phyloP scores from a whole-genome alignment of 2,329 filamentous ascomycete genomes.

The Arthrobotrys entomopaga region DNA sequence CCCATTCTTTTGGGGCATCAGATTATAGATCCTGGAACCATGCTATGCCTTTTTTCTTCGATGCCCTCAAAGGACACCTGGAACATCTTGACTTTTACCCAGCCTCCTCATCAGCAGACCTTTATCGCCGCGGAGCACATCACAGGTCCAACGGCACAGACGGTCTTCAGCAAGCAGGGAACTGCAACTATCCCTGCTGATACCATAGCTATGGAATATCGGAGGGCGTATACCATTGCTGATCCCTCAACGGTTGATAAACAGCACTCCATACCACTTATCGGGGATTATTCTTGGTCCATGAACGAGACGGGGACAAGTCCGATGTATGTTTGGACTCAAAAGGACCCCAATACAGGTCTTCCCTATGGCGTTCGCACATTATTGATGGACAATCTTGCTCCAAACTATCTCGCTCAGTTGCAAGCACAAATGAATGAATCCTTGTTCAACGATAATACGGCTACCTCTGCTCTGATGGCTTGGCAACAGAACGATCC shows the following conservation, averaged over 20 bases:
- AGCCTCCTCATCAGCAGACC: slow-evolving; percentile 63
- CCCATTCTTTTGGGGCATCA: slow-evolving; percentile 60
- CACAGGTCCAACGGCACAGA: slow-evolving; percentile 10
- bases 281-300: not conserved
- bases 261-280: not conserved
- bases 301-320: slow-evolving; percentile 5
- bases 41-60: slow-evolving; percentile 61
- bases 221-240: slow-evolving; percentile 2
- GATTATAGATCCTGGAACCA: slow-evolving; percentile 60
- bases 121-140: slow-evolving; percentile 58
- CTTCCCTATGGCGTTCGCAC: slow-evolving; percentile 1
- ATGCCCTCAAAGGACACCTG: slow-evolving; percentile 56
- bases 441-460: slow-evolving; percentile 3
- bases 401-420: not conserved
- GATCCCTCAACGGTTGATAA: slow-evolving; percentile 1
- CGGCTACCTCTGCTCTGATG: slow-evolving; percentile 6
- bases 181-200: slow-evolving; percentile 1
- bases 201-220: slow-evolving; percentile 6
- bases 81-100: slow-evolving; percentile 59
- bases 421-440: slow-evolving; percentile 1
- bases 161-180: not conserved
- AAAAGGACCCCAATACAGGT: slow-evolving; percentile 2
- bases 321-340: slow-evolving; percentile 2
- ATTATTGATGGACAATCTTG: slow-evolving; percentile 6
- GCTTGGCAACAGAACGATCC: slow-evolving; percentile 7